A percentile compares a stretch with the other conserved stretches of the same genome.
These are phyloP conservation scores for Pleurotus ostreatus DNA, from an alignment of 768 basidiomycete genomes.

Conservation along the genomic window DNA sequence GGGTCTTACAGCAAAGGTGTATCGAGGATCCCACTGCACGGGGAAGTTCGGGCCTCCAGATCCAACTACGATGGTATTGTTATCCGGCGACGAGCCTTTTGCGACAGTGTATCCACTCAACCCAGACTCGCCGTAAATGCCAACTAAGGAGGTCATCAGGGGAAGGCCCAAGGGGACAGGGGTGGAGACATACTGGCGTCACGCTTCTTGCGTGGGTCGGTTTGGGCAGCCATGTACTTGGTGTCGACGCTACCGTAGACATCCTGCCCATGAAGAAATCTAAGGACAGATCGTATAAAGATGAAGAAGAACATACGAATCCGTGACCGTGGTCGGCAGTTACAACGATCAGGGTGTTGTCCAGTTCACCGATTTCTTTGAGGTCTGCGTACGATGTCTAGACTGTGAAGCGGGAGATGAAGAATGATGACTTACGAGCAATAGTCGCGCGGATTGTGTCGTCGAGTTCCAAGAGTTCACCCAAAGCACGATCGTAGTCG, in stretches of 20 bases:
- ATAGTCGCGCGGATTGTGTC: conserved; percentile 41
- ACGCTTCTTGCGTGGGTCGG: conserved; percentile 19
- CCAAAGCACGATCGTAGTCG: conserved; percentile 44
- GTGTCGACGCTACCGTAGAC: conserved; percentile 29
- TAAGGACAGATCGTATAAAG: not conserved
- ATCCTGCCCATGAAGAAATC: conserved; percentile 22
- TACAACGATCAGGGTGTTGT: conserved; percentile 39
- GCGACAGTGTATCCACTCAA: conserved; percentile 37
- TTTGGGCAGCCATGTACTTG: conserved; percentile 20
- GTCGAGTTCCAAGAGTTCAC: conserved; percentile 41
- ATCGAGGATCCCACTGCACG: conserved; percentile 41
- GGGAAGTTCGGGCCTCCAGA: conserved; percentile 39
- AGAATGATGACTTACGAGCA: conserved; percentile 23
- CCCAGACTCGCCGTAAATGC: conserved; percentile 33
- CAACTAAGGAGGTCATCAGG: conserved; percentile 20
- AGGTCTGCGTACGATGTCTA: conserved; percentile 23
- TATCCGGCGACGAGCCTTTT: conserved; percentile 31
- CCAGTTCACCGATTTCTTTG: conserved; percentile 36
- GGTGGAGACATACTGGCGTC: conserved; percentile 12
- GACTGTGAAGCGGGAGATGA: not conserved
- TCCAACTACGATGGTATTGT: conserved; percentile 34
- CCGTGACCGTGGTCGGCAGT: conserved; percentile 47
- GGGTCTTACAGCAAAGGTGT: conserved; percentile 29
- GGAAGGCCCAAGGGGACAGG: not conserved
- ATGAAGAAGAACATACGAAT: conserved; percentile 25